Evolutionary conservation across 2,329 filamentous ascomycete species (phyloP), one percentile per base, ranked within the genome.

Genomic region (Knoxdaviesia proteae): DNA sequence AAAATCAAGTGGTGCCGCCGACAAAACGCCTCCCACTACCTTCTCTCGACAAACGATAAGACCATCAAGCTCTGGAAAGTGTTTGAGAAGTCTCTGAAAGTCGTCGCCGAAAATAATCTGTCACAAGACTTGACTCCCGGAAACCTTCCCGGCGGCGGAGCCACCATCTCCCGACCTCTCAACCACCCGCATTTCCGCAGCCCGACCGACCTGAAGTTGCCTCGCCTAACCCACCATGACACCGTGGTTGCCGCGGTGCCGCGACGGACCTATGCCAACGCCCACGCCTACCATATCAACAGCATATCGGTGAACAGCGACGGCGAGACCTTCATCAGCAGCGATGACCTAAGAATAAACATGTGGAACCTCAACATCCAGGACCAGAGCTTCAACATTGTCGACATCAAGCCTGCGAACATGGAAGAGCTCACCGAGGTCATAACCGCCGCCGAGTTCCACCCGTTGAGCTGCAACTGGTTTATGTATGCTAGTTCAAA

Each of bases 291-390:
- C 60, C 90, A 98, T 63, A 96, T 98, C 73, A 98, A 98, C 68
- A 96, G 90, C 68, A 98, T 98, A 60, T 96, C 90, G n/a, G 90
- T 96, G 54, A 98, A 98, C 68, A 96, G 88, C 58, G 90, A 98
- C 59, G 90, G 88, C 45, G 90, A 98, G 67, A 98, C 90, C 0
- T 98, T 96, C 62, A 94, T 98, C 64, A 94, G 87, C 66, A 94
- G 87, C 58, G 90, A 98, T 58, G 90, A 98, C 58, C 67, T 98
- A 49, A 80, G 90, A 48, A 93, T 98, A 68, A 98, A 98, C 61
- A 68, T 98, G 44, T 98, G 90, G 90, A 96, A 98, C 58, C 69
- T 96, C 52, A 96, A 96, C 62, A 98, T 98, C 49, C 90, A 98
- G 60, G 88, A 96, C 53, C 88, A 96, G 64, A 96, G 90, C 66